phyloP scores from a whole-genome alignment of 352 stramenopile genomes.

The Saprolegnia parasitica region DNA sequence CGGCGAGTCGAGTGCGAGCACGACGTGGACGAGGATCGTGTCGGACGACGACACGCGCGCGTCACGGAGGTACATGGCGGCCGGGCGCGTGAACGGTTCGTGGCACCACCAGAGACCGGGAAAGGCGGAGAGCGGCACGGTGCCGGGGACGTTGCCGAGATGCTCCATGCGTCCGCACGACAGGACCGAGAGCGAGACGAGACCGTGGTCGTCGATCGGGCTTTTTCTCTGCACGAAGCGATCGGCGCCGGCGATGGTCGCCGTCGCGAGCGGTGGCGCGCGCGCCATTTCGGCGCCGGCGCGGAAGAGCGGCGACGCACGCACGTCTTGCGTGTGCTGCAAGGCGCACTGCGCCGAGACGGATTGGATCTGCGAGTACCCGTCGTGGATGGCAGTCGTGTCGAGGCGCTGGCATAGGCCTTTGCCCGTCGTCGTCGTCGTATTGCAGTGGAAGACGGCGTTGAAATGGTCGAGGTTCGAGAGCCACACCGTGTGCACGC shows the following conservation, averaged over 20 bases:
- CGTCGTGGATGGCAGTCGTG: constrained; percentile 50
- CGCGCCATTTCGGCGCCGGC: not conserved
- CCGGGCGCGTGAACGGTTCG: constrained; percentile 43
- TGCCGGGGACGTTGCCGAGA: constrained; percentile 24
- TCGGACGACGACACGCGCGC: constrained; percentile 50
- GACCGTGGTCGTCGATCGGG: not conserved
- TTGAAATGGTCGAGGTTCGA: constrained; percentile 88
- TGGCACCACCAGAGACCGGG: constrained; percentile 2
- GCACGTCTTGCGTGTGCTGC: constrained; percentile 35
- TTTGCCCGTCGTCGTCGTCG: constrained; percentile 25
- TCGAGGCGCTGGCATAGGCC: constrained; percentile 47
- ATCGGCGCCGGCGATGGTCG: constrained; percentile 10
- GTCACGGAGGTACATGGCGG: constrained; percentile 53
- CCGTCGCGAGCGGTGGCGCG: not conserved
- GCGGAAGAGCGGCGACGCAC: constrained; percentile 4
- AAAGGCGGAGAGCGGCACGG: not conserved
- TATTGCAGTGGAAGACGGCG: constrained; percentile 27
- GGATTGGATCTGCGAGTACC: constrained; percentile 75
- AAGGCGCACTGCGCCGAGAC: constrained; percentile 55
- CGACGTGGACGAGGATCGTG: constrained; percentile 53
- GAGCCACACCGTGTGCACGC: constrained; percentile 89
- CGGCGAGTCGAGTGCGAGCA: constrained; percentile 56
- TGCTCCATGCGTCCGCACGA: constrained; percentile 38
- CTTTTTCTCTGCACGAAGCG: not conserved
- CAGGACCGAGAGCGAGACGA: constrained; percentile 43